These are phyloP conservation scores for Cutaneotrichosporon cyanovorans DNA, from an alignment of 1,284 basidiomycete species.

Conservation along the genomic window DNA sequence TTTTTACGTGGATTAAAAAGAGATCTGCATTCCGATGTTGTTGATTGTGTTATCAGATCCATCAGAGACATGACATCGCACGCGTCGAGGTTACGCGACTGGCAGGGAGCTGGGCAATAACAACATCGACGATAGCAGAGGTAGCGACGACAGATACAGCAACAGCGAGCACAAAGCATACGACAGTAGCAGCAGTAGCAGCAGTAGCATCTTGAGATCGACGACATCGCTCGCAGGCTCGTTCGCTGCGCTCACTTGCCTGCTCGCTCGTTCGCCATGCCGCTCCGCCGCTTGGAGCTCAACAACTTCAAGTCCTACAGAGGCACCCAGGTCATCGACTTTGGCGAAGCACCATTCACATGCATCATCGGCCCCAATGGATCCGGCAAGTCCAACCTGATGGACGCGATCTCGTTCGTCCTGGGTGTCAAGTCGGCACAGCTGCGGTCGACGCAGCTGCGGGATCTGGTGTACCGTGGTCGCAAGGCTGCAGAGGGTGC, in stretches of 20 bases:
- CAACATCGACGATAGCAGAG: too few species aligned
- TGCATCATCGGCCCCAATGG: slow-evolving; percentile 98
- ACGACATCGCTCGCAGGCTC: too few species aligned
- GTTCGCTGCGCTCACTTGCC: too few species aligned
- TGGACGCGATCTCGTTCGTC: slow-evolving; percentile 99
- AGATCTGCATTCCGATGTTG: slow-evolving; percentile 6
- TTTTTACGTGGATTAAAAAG: too few species aligned
- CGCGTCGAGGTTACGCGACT: too few species aligned
- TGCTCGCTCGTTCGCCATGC: slow-evolving; percentile 31
- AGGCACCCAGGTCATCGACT: slow-evolving; percentile 50
- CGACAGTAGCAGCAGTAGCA: too few species aligned
- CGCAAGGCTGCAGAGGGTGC: slow-evolving; percentile 52
- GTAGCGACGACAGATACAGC: too few species aligned
- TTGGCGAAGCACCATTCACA: slow-evolving; percentile 62
- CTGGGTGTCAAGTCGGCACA: slow-evolving; percentile 92
- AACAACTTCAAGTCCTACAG: slow-evolving; percentile 90
- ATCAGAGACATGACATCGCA: too few species aligned
- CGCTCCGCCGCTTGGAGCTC: slow-evolving; percentile 59
- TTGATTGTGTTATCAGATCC: too few species aligned
- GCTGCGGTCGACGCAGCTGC: slow-evolving; percentile 83
- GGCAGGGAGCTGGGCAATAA: too few species aligned
- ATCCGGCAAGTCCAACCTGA: slow-evolving; percentile 96
- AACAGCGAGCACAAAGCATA: too few species aligned
- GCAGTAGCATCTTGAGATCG: too few species aligned
- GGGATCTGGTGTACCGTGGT: slow-evolving; percentile 91